Evolutionary conservation across 2,329 filamentous ascomycete species (phyloP).

Genomic region (Cryoendolithus antarcticus): DNA sequence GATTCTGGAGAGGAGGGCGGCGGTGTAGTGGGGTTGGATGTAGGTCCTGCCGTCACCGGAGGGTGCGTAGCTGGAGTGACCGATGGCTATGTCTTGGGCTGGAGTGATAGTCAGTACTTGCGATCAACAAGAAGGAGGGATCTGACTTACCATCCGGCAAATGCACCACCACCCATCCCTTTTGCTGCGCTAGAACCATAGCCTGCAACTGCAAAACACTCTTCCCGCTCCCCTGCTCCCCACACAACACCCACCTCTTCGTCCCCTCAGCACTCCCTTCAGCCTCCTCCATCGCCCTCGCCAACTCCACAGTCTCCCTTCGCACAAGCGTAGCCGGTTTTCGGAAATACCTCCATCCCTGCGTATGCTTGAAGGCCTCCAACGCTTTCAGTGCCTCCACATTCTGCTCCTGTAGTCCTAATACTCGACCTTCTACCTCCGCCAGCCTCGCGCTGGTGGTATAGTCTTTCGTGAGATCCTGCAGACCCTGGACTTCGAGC

Average conservation of each 20-base stretch:
- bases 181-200: constrained; percentile 66
- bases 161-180: constrained; percentile 79
- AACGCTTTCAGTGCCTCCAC: constrained; percentile 72
- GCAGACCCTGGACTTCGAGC: constrained; percentile 58
- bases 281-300: constrained; percentile 31
- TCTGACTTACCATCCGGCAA: constrained; percentile 64
- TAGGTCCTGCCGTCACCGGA: constrained; percentile 45
- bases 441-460: constrained; percentile 22
- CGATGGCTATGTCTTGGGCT: constrained; percentile 73
- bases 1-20: constrained; percentile 62
- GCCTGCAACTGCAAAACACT: constrained; percentile 76
- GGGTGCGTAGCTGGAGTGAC: constrained; percentile 66
- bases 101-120: too few species aligned
- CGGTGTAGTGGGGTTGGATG: constrained; percentile 65
- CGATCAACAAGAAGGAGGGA: too few species aligned
- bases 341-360: constrained; percentile 79
- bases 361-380: constrained; percentile 81
- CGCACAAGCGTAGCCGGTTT: constrained; percentile 68
- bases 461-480: constrained; percentile 45
- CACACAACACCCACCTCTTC: constrained; percentile 49
- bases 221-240: constrained; percentile 68
- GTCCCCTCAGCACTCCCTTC: constrained; percentile 20
- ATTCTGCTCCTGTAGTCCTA: constrained; percentile 54
- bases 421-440: constrained; percentile 50
- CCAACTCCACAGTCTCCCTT: constrained; percentile 62